phyloP scores from a whole-genome alignment of 2,329 filamentous ascomycete species.

The Aspergillus glaucus region DNA sequence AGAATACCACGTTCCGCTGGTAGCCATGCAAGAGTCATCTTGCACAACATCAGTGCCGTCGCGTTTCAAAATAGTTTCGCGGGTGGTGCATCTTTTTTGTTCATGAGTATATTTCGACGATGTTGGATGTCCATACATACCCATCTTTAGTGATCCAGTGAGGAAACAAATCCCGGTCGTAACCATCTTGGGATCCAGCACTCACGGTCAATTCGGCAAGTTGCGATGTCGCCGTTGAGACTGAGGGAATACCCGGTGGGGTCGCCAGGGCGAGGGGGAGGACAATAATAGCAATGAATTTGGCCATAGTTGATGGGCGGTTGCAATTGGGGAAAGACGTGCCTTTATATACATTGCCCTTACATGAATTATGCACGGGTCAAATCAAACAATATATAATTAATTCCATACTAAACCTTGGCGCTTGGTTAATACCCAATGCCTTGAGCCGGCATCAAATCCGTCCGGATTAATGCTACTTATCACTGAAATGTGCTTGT shows the following conservation, averaged over 20 bases:
- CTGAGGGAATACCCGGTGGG: slow-evolving; percentile 54
- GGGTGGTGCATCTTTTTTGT: too few species aligned
- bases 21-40: slow-evolving; percentile 55
- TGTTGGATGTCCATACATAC: slow-evolving; percentile 51
- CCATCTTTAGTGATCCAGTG: slow-evolving; percentile 55
- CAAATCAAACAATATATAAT: too few species aligned
- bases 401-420: too few species aligned
- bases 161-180: slow-evolving; percentile 63
- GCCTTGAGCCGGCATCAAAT: too few species aligned
- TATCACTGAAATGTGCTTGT: too few species aligned
- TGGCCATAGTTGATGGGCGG: not conserved
- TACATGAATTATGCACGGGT: too few species aligned
- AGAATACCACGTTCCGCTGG: slow-evolving; percentile 61
- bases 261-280: slow-evolving; percentile 10
- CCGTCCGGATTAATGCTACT: too few species aligned
- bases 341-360: too few species aligned
- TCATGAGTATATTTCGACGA: slow-evolving; percentile 43
- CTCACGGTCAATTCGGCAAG: slow-evolving; percentile 56
- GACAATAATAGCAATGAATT: not conserved
- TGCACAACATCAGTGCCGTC: slow-evolving; percentile 48
- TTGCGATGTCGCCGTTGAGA: slow-evolving; percentile 50
- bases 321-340: too few species aligned
- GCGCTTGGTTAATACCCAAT: too few species aligned
- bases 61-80: too few species aligned
- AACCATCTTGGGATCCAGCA: slow-evolving; percentile 50